Evolutionary conservation across 352 stramenopile genomes (phyloP).

Genomic region (Globisporangium middletonii): DNA sequence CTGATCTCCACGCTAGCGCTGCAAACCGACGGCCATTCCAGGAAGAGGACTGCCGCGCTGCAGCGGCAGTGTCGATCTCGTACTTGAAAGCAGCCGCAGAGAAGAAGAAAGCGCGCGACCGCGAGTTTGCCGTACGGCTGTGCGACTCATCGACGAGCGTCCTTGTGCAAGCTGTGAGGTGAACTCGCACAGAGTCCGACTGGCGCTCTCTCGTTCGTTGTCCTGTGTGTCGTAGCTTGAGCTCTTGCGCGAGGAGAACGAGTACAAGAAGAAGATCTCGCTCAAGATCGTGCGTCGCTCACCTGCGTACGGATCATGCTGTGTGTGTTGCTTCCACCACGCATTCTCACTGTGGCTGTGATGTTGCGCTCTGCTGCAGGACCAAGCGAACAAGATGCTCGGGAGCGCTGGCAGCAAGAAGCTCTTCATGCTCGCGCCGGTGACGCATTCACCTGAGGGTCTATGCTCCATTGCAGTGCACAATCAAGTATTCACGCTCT

Average conservation of each 20-base stretch:
- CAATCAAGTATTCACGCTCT: no score
- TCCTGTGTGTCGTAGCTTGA: slow-evolving; percentile 22
- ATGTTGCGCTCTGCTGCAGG: slow-evolving; percentile 12
- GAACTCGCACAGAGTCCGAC: background rate
- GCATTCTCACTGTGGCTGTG: background rate
- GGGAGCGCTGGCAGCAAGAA: slow-evolving; percentile 30
- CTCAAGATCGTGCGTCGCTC: slow-evolving; percentile 47
- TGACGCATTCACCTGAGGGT: slow-evolving; percentile 2
- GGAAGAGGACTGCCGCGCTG: slow-evolving; percentile 1
- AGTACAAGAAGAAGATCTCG: slow-evolving; percentile 68
- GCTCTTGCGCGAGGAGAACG: slow-evolving; percentile 49
- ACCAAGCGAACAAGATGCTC: slow-evolving; percentile 80
- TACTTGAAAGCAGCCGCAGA: slow-evolving; percentile 51
- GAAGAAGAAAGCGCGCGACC: slow-evolving; percentile 62
- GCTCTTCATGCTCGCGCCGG: slow-evolving; percentile 39
- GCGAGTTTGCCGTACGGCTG: slow-evolving; percentile 51
- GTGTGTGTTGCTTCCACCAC: background rate
- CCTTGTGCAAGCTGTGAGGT: background rate
- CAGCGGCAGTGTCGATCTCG: slow-evolving; percentile 45
- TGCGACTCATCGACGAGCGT: background rate
- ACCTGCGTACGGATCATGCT: background rate
- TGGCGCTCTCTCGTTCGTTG: background rate
- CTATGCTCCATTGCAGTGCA: no score
- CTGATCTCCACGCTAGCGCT: slow-evolving; percentile 3
- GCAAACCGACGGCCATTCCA: background rate